Evolutionary conservation across 2,329 filamentous ascomycete genomes (phyloP).

Genomic region (Xylariaceae sp.): DNA sequence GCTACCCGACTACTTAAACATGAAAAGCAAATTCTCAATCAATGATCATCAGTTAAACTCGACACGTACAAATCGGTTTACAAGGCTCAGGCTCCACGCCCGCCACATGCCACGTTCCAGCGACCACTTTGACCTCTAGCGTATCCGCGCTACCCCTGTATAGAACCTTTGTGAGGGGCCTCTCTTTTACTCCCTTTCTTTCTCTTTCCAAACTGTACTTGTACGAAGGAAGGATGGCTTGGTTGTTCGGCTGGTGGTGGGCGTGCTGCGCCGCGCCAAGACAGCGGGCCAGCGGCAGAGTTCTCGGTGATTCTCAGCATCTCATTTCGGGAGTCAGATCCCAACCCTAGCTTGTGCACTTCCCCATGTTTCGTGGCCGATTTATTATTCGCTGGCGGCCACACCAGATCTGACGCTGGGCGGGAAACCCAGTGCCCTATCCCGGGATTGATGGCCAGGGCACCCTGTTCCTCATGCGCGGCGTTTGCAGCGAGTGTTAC

Average conservation of each 20-base stretch:
- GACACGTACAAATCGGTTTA: conserved; percentile 27
- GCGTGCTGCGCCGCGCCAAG: conserved; percentile 21
- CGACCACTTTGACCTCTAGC: conserved; percentile 18
- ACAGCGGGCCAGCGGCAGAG: conserved; percentile 28
- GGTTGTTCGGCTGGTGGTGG: conserved; percentile 1
- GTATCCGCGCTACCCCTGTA: conserved; percentile 25
- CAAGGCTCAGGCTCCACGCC: conserved; percentile 14
- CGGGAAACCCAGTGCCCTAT: conserved; percentile 21
- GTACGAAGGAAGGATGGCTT: conserved; percentile 8
- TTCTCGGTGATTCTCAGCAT: conserved; percentile 32
- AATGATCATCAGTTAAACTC: conserved; percentile 17
- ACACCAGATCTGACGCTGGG: conserved; percentile 28
- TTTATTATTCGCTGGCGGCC: conserved; percentile 28
- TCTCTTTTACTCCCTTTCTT: neutral
- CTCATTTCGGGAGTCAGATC: conserved; percentile 33
- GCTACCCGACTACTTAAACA: conserved; percentile 16
- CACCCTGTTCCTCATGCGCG: conserved; percentile 16
- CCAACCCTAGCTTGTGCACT: conserved; percentile 17
- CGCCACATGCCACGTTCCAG: conserved; percentile 31
- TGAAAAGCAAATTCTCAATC: conserved; percentile 19
- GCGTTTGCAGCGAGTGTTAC: neutral
- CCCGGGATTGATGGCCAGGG: conserved; percentile 16
- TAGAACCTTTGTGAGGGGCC: too few relatives aligned
- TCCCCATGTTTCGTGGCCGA: conserved; percentile 30
- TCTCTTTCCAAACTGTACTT: neutral